A percentile compares a stretch with the other conserved stretches of the same genome.
Evolutionary conservation across 768 basidiomycete species (phyloP).

Genomic region (Rickenella mellea): DNA sequence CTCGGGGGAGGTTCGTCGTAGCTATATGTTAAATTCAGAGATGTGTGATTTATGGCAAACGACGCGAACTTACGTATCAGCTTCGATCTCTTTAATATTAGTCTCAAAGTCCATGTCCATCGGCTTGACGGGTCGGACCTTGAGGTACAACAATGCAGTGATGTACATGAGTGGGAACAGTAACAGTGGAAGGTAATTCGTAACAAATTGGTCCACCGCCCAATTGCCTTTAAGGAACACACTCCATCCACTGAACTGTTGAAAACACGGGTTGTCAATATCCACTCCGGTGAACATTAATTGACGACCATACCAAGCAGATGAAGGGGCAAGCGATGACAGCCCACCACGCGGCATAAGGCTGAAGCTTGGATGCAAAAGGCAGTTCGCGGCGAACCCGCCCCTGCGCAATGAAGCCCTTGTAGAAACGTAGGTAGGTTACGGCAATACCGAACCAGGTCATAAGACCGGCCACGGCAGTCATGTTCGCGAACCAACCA

Average conservation of each 20-base stretch:
- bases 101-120: slow-evolving; percentile 81
- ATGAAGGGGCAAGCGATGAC: slow-evolving; percentile 3
- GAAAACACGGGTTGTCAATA: not conserved
- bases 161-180: slow-evolving; percentile 56
- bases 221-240: slow-evolving; percentile 13
- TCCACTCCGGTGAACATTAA: not conserved
- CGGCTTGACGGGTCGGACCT: slow-evolving; percentile 33
- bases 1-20: slow-evolving; percentile 65
- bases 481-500: slow-evolving; percentile 32
- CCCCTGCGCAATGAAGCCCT: slow-evolving; percentile 26
- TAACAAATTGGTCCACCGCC: slow-evolving; percentile 10
- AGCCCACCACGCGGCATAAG: slow-evolving; percentile 13
- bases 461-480: slow-evolving; percentile 22
- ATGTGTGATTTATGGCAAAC: too few species aligned
- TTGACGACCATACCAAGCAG: slow-evolving; percentile 11
- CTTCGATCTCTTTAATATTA: slow-evolving; percentile 61
- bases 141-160: slow-evolving; percentile 45
- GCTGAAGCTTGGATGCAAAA: slow-evolving; percentile 15
- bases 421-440: slow-evolving; percentile 36
- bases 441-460: slow-evolving; percentile 41
- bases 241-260: slow-evolving; percentile 6
- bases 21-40: too few species aligned
- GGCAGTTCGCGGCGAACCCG: slow-evolving; percentile 13
- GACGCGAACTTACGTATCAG: too few species aligned
- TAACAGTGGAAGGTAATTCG: slow-evolving; percentile 12